Evolutionary conservation across 352 stramenopile species (phyloP).

Genomic region (Phytopythium vexans): DNA sequence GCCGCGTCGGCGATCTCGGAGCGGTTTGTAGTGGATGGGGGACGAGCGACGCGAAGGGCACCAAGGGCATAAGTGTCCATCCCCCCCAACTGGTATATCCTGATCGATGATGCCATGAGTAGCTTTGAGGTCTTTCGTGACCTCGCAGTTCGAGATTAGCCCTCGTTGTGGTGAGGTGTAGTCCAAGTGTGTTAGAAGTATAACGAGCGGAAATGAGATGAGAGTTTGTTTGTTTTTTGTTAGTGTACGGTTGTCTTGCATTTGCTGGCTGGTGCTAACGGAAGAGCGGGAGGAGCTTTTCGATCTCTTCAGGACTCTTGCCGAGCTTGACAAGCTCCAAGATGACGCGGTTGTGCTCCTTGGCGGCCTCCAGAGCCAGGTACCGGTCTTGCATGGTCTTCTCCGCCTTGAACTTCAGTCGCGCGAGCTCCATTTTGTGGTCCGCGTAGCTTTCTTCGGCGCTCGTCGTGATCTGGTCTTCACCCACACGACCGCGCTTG

Average conservation of each 20-base stretch:
- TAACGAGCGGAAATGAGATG: no score
- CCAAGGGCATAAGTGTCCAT: conserved; percentile 3
- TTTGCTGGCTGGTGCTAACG: neutral
- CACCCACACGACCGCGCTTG: conserved; percentile 6
- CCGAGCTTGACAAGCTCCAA: conserved; percentile 6
- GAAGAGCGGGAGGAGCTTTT: conserved; percentile 7
- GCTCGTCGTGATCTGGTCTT: conserved; percentile 1
- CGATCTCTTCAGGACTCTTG: conserved; percentile 8
- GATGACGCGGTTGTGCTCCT: conserved; percentile 7
- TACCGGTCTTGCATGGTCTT: conserved; percentile 5
- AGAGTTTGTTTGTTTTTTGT: no score
- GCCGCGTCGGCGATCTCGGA: conserved; percentile 77
- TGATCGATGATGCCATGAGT: neutral
- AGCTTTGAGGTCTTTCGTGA: no score
- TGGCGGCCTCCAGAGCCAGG: conserved; percentile 6
- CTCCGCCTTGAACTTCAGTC: conserved; percentile 4
- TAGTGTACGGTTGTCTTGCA: no score
- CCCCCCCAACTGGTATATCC: conserved; percentile 4
- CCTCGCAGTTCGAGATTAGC: no score
- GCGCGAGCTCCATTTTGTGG: conserved; percentile 9
- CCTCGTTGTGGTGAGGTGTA: no score
- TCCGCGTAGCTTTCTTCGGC: conserved; percentile 5
- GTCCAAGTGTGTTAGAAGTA: no score
- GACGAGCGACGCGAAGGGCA: conserved; percentile 24
- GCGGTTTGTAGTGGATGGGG: conserved; percentile 58